phyloP scores from a whole-genome alignment of 257 asterid species.

The Salvia rosmarinus region DNA sequence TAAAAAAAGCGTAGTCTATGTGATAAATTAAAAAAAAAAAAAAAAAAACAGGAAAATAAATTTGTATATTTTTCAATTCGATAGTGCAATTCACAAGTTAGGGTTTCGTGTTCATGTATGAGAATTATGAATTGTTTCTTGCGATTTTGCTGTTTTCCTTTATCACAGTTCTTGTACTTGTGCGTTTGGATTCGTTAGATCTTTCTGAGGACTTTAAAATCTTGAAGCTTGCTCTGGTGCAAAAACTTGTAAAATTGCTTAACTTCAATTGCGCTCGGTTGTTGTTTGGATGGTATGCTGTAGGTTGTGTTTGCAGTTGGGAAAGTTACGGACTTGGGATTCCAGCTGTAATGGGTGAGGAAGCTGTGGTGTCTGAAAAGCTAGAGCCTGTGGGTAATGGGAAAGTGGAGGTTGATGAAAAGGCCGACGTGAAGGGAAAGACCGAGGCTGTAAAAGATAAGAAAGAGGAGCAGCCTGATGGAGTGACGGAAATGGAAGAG shows the following conservation, averaged over 20 bases:
- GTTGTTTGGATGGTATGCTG: neutral
- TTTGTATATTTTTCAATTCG: too few species aligned
- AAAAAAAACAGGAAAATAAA: too few species aligned
- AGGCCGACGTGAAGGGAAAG: constrained; percentile 40
- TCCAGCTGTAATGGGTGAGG: constrained; percentile 62
- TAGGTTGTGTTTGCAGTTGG: constrained; percentile 11
- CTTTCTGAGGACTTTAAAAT: constrained; percentile 6
- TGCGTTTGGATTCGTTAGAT: constrained; percentile 15
- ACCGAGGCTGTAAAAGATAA: constrained; percentile 31
- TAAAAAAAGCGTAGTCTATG: too few species aligned
- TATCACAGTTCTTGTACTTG: neutral
- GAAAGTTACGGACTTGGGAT: constrained; percentile 3
- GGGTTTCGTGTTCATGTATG: constrained; percentile 45
- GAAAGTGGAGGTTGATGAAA: constrained; percentile 31
- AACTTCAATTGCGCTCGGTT: neutral
- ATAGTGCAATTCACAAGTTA: constrained; percentile 32
- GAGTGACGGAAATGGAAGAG: constrained; percentile 37
- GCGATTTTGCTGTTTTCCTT: neutral
- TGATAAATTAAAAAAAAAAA: too few species aligned
- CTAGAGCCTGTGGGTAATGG: constrained; percentile 52
- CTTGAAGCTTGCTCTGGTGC: constrained; percentile 11
- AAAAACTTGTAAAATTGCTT: neutral
- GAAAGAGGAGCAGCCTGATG: constrained; percentile 35
- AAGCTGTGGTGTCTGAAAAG: constrained; percentile 51
- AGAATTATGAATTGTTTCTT: constrained; percentile 22